Evolutionary conservation across 257 asterid genomes (phyloP), one percentile per base, ranked within the genome.

Genomic region (Osmanthus fragrans): DNA sequence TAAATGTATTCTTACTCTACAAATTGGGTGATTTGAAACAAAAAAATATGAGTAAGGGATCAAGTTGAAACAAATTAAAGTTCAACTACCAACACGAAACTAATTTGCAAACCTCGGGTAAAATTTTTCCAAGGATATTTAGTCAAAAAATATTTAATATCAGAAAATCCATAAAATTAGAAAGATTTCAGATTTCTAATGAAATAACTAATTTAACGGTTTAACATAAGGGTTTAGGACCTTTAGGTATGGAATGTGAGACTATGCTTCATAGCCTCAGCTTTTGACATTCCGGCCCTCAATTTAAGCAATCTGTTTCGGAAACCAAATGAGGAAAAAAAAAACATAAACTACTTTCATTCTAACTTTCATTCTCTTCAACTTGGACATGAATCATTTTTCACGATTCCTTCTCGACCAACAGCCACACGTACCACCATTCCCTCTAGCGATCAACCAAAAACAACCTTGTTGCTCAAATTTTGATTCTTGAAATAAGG

Each of bases 301-400:
- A 84, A 82, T 73, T 80, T 81, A 47, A 74, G 88, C 91, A 85
- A 72, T 75, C 82, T 81, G 73, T 82, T 84, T 82, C 88, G 89
- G 87, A 10, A n/a, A 6, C 51, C 16, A 40, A 40, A 40, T 12
- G 49, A 40, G 16, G 16, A 0, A 12, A 11, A 73, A 51, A 72
- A 75, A 72, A 16, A 29, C 54, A 63, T 4, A 8, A 77, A 71
- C 63, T 78, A 64, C 49, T 36, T 42, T 58, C 33, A 60, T 25
- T 67, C 36, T 69, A 67, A 10, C 34, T 37, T 56, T 51, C 47
- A 63, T 73, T 60, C 13, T 77, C 74, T 65, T 51, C 73, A 47
- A 77, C 77, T 19, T 27, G 15, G 25, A 58, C 3, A 60, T 60
- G 68, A 60, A 60, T 60, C 33, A 29, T 9, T 21, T 60, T 60